Conservation (phyloP, 148 eudicot species). For the Arbutus unedo region DNA sequence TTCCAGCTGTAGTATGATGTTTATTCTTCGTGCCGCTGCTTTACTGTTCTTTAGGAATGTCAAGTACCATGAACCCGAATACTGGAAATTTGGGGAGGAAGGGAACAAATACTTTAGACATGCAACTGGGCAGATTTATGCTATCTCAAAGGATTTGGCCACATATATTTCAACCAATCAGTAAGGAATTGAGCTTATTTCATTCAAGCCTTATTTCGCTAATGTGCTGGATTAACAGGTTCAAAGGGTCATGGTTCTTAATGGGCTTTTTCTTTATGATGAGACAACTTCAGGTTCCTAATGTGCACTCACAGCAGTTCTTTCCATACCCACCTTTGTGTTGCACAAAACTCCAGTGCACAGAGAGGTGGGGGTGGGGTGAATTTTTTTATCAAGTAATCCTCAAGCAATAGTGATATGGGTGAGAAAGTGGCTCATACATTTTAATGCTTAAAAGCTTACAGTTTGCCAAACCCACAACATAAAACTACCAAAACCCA, state of each 20-base stretch:
- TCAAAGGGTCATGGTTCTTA: background rate
- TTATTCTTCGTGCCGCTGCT: background rate
- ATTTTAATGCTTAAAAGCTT: too few relatives aligned
- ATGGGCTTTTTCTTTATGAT: background rate
- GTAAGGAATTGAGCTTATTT: constrained; percentile 40
- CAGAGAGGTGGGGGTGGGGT: background rate
- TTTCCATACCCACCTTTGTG: background rate
- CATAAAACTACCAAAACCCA: background rate
- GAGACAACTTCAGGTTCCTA: background rate
- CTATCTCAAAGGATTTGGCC: constrained; percentile 88
- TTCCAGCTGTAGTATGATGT: constrained; percentile 7
- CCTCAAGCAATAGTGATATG: background rate
- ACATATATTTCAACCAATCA: constrained; percentile 83
- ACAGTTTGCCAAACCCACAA: background rate
- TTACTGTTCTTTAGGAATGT: constrained; percentile 49
- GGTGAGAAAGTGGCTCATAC: background rate
- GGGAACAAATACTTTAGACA: constrained; percentile 94
- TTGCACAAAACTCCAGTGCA: background rate
- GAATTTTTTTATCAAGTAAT: background rate
- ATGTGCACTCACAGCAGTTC: background rate
- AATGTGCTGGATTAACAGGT: background rate
- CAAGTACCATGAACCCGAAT: constrained; percentile 93
- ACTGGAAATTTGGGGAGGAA: constrained; percentile 95
- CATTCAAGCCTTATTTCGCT: constrained; percentile 5
- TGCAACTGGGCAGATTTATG: constrained; percentile 97